Base-by-base conservation (phyloP, 495 filamentous ascomycete genomes). In the Emericellopsis terricola region DNA sequence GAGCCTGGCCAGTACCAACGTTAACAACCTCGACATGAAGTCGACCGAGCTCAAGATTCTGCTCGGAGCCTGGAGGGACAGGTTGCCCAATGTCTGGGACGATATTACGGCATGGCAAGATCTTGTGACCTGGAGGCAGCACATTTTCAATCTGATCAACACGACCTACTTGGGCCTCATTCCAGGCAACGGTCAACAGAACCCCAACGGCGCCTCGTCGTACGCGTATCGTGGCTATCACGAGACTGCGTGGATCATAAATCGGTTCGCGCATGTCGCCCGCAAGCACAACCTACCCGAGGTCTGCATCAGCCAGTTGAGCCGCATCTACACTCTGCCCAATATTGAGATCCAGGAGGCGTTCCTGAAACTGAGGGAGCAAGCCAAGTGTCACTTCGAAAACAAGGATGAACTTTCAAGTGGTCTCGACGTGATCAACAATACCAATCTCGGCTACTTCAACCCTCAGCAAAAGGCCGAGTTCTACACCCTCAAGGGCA, bases 321-420 rank as follows among this genome's bases (percentile, higher is more conserved):
- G 84, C 47, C 81, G 85, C 33, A 99, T 99, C 45, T 99, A 99
- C 51, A 96, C 89, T 0, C 68, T 99, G 8, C 91, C 91, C 6
- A 99, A 99, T 46, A 99, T 99, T 21, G 91, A 99, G 58, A 99
- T 99, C 34, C 89, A 99, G 52, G 89, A 99, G 51, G 91, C 91
- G 0, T 99, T 99, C 64, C 63, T 99, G 35, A 99, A 99, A 58
- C 56, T 99, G 29, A 63, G 91, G 20, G 91, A 99, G 50, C 91
- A 99, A 49, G 91, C 91, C 18, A 92, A 92, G 51, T 96, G 89
- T 48, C 89, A 96, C 52, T 99, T 96, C 50, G 86, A 96, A 52
- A 94, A 96, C 45, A 75, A 72, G 0, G 73, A 74, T 13, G 91
- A 99, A 48, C 73, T 99, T 21, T 85, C 72, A 31, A 87, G 73